These are phyloP conservation scores for Xylaria sp. DNA, from an alignment of 2,329 filamentous ascomycete species.

Conservation along the genomic window DNA sequence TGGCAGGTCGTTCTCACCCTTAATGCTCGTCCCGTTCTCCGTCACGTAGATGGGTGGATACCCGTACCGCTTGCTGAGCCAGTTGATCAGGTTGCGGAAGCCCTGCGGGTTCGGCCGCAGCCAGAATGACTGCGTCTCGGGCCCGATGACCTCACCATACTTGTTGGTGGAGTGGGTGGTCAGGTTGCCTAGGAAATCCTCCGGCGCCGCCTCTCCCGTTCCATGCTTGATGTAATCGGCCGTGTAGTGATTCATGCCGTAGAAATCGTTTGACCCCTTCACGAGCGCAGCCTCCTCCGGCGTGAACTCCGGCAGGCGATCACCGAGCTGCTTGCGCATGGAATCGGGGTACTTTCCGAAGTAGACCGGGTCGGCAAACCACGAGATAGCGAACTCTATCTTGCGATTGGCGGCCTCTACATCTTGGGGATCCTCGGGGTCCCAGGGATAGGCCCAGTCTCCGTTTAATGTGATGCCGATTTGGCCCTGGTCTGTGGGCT, in stretches of 20 bases:
- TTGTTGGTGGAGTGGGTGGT: slow-evolving; percentile 79
- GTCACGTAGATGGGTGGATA: slow-evolving; percentile 86
- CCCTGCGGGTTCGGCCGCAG: slow-evolving; percentile 79
- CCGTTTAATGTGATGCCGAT: slow-evolving; percentile 92
- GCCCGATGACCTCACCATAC: slow-evolving; percentile 77
- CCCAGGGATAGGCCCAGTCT: slow-evolving; percentile 85
- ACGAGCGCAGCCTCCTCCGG: slow-evolving; percentile 78
- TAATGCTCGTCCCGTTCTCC: slow-evolving; percentile 87
- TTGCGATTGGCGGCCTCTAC: slow-evolving; percentile 82
- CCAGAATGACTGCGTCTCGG: slow-evolving; percentile 86
- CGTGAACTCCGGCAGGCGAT: slow-evolving; percentile 80
- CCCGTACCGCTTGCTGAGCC: slow-evolving; percentile 81
- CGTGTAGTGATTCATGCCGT: slow-evolving; percentile 95
- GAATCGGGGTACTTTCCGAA: slow-evolving; percentile 84
- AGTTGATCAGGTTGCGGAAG: slow-evolving; percentile 80
- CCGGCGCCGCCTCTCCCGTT: slow-evolving; percentile 66
- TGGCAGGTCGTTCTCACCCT: slow-evolving; percentile 82
- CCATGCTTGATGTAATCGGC: slow-evolving; percentile 86
- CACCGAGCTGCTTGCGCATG: slow-evolving; percentile 83
- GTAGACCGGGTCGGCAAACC: slow-evolving; percentile 91
- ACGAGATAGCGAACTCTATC: slow-evolving; percentile 86
- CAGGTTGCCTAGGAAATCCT: slow-evolving; percentile 81
- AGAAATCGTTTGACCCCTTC: slow-evolving; percentile 90
- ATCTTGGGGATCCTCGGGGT: slow-evolving; percentile 78
- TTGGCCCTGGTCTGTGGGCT: slow-evolving; percentile 75